Evolutionary conservation across 305 asterid species (phyloP).

Genomic region (Fraxinus xanthoxyloides): DNA sequence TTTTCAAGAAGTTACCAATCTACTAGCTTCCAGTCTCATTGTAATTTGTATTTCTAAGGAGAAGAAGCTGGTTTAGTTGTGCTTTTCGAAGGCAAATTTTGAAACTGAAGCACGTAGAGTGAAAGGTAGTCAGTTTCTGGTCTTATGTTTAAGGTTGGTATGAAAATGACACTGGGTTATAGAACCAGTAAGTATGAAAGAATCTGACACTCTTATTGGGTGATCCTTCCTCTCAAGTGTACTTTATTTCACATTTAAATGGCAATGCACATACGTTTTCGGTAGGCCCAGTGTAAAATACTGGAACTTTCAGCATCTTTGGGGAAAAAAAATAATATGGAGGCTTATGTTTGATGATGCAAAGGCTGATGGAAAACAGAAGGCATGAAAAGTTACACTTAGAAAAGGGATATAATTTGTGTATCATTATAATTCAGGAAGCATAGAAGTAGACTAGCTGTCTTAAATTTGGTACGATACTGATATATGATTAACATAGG

Average conservation of each 20-base stretch:
- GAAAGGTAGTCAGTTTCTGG: background rate
- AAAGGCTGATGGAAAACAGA: background rate
- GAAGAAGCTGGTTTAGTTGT: background rate
- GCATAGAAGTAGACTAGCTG: background rate
- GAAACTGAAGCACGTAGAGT: background rate
- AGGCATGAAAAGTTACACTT: background rate
- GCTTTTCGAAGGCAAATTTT: background rate
- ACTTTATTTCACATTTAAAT: background rate
- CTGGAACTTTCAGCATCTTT: background rate
- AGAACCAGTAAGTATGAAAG: background rate
- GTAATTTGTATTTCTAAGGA: background rate
- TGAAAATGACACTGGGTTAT: background rate
- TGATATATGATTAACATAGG: background rate
- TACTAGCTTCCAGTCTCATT: background rate
- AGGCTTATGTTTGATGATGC: background rate
- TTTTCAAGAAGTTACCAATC: background rate
- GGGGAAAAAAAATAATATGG: background rate
- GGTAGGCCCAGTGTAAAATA: background rate
- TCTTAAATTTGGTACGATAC: background rate
- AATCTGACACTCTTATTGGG: background rate
- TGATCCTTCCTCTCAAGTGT: background rate
- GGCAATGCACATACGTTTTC: background rate
- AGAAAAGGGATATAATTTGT: background rate
- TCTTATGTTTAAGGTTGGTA: background rate
- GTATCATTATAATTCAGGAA: background rate